A percentile compares a stretch with the other conserved stretches of the same genome.
Evolutionary conservation across 2,329 filamentous ascomycete genomes (phyloP).

Genomic region (Pyricularia sp.): DNA sequence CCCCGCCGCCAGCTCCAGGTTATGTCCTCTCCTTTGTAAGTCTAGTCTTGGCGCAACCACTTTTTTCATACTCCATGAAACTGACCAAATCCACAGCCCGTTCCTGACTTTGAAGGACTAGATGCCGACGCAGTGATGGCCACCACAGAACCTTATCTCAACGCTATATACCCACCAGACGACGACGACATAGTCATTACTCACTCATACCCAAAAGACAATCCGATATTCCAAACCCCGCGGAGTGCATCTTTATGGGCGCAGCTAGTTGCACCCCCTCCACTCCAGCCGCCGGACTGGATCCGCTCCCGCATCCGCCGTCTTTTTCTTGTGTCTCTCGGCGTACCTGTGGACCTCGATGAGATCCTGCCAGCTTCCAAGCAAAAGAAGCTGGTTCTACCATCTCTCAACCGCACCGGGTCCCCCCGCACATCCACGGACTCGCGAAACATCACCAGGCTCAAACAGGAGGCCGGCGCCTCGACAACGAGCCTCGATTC

Average conservation of each 20-base stretch:
- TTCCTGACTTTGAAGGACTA: slow-evolving; percentile 54
- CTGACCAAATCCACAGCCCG: slow-evolving; percentile 33
- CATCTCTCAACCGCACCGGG: slow-evolving; percentile 50
- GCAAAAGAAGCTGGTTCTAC: slow-evolving; percentile 92
- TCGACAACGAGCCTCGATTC: slow-evolving; percentile 48
- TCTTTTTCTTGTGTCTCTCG: slow-evolving; percentile 87
- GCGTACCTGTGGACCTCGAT: slow-evolving; percentile 90
- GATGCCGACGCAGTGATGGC: slow-evolving; percentile 45
- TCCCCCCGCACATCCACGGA: slow-evolving; percentile 42
- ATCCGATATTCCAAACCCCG: slow-evolving; percentile 67
- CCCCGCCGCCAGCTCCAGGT: slow-evolving; percentile 13
- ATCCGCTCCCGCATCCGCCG: slow-evolving; percentile 89
- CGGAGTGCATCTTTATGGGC: slow-evolving; percentile 89
- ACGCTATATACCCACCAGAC: slow-evolving; percentile 50
- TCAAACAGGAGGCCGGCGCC: slow-evolving; percentile 34
- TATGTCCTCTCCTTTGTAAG: slow-evolving; percentile 17
- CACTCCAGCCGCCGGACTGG: slow-evolving; percentile 93
- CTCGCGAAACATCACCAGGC: slow-evolving; percentile 23
- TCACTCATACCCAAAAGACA: slow-evolving; percentile 37
- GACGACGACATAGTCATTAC: slow-evolving; percentile 29
- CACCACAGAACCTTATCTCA: slow-evolving; percentile 52
- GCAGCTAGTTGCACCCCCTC: slow-evolving; percentile 86
- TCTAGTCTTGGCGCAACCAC: background rate
- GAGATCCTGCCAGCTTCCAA: slow-evolving; percentile 95
- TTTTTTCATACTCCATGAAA: slow-evolving; percentile 2